Base-by-base conservation (phyloP, 495 filamentous ascomycete genomes). In the Xylaria acuta region DNA sequence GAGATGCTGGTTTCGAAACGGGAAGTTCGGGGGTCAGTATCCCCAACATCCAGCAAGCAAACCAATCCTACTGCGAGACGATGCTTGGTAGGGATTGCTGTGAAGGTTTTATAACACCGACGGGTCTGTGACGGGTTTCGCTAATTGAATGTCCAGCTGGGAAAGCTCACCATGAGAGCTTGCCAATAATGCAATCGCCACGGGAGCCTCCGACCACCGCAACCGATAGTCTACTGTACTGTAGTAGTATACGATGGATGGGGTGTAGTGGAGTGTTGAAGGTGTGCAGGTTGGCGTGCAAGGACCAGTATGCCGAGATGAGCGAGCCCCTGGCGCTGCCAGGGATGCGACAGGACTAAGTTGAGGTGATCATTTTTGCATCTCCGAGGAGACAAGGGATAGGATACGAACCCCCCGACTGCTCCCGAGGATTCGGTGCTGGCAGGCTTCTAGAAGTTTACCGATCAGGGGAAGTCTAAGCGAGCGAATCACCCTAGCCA, bases 381-480 rank as follows among this genome's bases (percentile, higher is more conserved):
- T 67, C 65, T 67, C 65, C 65, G 47, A 54, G 65, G 65, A 67
- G 36, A 18, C 40, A 34, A 14, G 27, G 60, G 60, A 14, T 2
- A 40, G 20, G 20, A 30, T 20, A 36, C 43, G 34, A 54, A n/a
- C n/a, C n/a, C 49, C 36, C 36, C 65, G 49, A 62, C 38, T 59
- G 67, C 14, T 32, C 43, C 49, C 38, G 53, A 47, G 53, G 40
- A 54, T 54, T 62, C 59, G 45, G 64, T 16, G 45, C 45, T n/a
- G 43, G 30, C 27, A 40, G 53, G 67, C 54, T 59, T 69, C 67
- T 59, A 62, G 67, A 69, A 69, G 27, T 7, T 62, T 62, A 38
- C 67, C 20, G 30, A 49, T 69, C 65, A 45, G 38, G 56, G 67
- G 54, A 69, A 49, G 67, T 69, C 53, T 51, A 69, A 54, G 67